phyloP scores from a whole-genome alignment of 495 filamentous ascomycete species.

The Astrothelium macrocarpum region DNA sequence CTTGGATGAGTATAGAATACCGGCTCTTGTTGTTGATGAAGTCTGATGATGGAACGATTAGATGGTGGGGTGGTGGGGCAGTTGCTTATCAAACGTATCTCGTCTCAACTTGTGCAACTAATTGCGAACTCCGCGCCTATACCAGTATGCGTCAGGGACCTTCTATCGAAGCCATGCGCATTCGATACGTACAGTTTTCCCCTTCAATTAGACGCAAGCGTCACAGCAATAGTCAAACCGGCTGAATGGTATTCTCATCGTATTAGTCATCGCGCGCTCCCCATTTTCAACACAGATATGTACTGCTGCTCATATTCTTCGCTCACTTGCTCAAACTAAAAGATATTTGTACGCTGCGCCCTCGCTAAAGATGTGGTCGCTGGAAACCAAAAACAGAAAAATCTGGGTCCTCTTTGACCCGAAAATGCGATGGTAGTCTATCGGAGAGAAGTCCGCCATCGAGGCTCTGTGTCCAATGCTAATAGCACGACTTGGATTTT shows the following conservation, averaged over 20 bases:
- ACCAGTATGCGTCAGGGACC: no score
- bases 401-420: neutral
- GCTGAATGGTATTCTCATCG: neutral
- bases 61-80: neutral
- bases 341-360: neutral
- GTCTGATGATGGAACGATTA: no score
- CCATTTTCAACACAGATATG: neutral
- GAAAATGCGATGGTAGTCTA: no score
- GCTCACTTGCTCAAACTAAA: neutral
- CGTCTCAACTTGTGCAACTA: neutral
- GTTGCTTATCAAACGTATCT: neutral
- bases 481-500: neutral
- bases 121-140: no score
- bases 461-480: neutral
- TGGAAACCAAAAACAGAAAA: neutral
- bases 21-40: no score
- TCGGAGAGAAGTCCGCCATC: no score
- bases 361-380: neutral
- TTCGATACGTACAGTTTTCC: no score
- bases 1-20: no score
- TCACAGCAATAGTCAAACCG: neutral
- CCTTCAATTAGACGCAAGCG: no score
- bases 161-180: no score
- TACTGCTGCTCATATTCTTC: neutral
- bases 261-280: neutral